Percentiles rank a stretch among this genome's conserved stretches.
Evolutionary conservation across 805 yeast species (phyloP).

Genomic region (Zygoascus bituminiphila): DNA sequence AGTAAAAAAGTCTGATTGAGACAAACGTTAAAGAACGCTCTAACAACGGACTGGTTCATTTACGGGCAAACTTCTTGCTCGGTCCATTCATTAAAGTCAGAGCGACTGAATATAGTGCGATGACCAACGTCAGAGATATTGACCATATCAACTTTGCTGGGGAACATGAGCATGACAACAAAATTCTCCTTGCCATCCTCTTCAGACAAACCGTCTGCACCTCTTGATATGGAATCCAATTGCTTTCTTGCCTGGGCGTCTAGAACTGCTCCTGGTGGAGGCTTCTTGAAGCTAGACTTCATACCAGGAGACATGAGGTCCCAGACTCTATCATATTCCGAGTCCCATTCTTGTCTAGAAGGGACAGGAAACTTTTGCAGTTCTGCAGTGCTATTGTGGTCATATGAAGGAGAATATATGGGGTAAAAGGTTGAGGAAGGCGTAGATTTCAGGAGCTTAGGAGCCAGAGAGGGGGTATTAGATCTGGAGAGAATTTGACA

Average conservation of each 20-base stretch:
- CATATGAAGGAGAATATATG: conserved; percentile 14
- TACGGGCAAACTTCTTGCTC: conserved; percentile 72
- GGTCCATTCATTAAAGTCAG: conserved; percentile 56
- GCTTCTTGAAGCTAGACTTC: conserved; percentile 62
- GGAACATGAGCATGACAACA: conserved; percentile 58
- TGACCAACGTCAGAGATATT: conserved; percentile 48
- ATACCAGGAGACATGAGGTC: conserved; percentile 44
- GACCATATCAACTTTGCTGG: conserved; percentile 62
- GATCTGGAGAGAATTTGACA: conserved; percentile 40
- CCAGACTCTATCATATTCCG: conserved; percentile 62
- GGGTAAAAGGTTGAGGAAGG: conserved; percentile 11
- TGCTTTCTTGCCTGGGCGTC: conserved; percentile 45
- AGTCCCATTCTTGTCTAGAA: conserved; percentile 54
- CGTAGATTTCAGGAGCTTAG: conserved; percentile 3
- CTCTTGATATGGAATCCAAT: conserved; percentile 66
- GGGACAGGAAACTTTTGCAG: conserved; percentile 35
- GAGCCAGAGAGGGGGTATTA: conserved; percentile 15
- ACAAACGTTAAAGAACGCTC: no score
- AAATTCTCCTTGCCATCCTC: conserved; percentile 58
- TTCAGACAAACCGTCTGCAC: conserved; percentile 69
- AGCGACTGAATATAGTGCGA: conserved; percentile 44
- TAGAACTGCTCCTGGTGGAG: conserved; percentile 58
- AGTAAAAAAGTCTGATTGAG: no score
- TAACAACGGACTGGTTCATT: background rate
- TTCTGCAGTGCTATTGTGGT: conserved; percentile 5